Evolutionary conservation across 2,329 filamentous ascomycete species (phyloP).

Genomic region (Aureobasidium vineae): DNA sequence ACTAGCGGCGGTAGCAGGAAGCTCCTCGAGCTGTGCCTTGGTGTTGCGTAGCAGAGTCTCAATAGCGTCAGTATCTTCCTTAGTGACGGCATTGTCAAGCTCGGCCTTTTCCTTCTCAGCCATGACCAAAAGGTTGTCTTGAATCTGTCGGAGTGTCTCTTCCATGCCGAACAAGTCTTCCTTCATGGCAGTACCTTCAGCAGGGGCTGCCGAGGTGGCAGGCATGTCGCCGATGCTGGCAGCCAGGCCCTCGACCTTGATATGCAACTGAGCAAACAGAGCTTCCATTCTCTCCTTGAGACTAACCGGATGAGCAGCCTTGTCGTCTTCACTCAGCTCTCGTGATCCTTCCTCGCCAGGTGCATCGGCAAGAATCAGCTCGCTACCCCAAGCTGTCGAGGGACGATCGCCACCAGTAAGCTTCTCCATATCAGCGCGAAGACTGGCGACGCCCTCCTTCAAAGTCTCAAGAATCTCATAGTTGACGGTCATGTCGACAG

Average conservation of each 20-base stretch:
- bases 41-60: conserved; percentile 88
- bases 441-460: conserved; percentile 72
- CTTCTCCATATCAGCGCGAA: conserved; percentile 74
- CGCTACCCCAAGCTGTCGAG: conserved; percentile 50
- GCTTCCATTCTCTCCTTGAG: conserved; percentile 77
- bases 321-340: conserved; percentile 33
- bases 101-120: conserved; percentile 43
- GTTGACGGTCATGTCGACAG: conserved; percentile 75
- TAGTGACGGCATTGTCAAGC: conserved; percentile 59
- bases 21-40: conserved; percentile 81
- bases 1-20: conserved; percentile 67
- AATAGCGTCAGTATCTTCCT: conserved; percentile 86
- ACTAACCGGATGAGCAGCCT: conserved; percentile 33
- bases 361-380: conserved; percentile 56
- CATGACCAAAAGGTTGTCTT: conserved; percentile 57
- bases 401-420: conserved; percentile 59
- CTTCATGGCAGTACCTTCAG: conserved; percentile 44
- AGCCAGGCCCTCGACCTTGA: conserved; percentile 79
- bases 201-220: conserved; percentile 38
- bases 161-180: conserved; percentile 54
- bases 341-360: conserved; percentile 45
- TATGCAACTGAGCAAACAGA: conserved; percentile 75
- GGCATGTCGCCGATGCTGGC: conserved; percentile 51
- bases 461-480: conserved; percentile 88
- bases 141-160: conserved; percentile 54